A percentile compares a stretch with the other conserved stretches of the same genome.
These are phyloP conservation scores for Polytrichum commune DNA, from an alignment of 225 moss, liverwort and hornwort genomes.

Conservation along the genomic window DNA sequence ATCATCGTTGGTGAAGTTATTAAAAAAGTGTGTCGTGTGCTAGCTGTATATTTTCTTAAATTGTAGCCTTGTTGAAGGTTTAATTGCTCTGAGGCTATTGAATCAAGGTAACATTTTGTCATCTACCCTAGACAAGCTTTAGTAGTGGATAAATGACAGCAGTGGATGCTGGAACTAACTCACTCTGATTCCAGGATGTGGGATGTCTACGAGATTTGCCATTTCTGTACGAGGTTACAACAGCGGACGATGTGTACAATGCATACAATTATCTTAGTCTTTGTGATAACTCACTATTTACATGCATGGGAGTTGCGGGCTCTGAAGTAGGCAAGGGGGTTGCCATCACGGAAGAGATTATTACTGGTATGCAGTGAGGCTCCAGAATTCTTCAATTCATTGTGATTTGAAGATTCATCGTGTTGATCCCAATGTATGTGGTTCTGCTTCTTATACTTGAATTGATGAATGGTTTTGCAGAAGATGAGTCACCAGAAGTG, in stretches of 20 bases:
- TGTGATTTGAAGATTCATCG: too few relatives aligned
- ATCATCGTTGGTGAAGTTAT: too few relatives aligned
- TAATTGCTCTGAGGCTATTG: too few relatives aligned
- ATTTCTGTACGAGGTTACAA: slow-evolving; percentile 82
- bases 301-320: slow-evolving; percentile 94
- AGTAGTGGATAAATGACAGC: too few relatives aligned
- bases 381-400: too few relatives aligned
- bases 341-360: slow-evolving; percentile 46
- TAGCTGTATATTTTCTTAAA: too few relatives aligned
- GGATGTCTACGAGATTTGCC: slow-evolving; percentile 95
- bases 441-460: not conserved
- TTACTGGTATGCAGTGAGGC: slow-evolving; percentile 38
- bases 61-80: too few relatives aligned
- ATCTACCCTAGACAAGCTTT: not conserved
- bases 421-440: too few relatives aligned
- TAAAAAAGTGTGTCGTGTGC: too few relatives aligned
- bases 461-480: slow-evolving; percentile 30
- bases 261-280: slow-evolving; percentile 93
- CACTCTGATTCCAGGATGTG: slow-evolving; percentile 61
- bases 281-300: slow-evolving; percentile 81
- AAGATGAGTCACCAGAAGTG: slow-evolving; percentile 43
- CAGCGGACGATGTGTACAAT: slow-evolving; percentile 96
- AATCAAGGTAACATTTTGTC: not conserved
- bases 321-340: slow-evolving; percentile 70
- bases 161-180: not conserved